phyloP scores from a whole-genome alignment of 306 rosid genomes.

The Cucurbita argyrosperma region DNA sequence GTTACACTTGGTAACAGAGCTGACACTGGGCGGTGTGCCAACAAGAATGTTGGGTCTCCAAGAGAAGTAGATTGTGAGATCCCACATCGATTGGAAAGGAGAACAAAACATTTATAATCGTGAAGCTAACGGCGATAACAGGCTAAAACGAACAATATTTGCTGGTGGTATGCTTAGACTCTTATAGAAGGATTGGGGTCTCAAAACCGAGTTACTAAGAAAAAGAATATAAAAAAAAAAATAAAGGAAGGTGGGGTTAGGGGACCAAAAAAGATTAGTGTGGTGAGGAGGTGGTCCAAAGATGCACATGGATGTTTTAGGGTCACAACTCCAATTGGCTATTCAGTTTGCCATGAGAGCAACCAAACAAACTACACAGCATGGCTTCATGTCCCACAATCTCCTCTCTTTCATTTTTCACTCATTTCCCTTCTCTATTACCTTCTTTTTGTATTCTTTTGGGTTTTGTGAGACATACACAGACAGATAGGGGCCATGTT shows the following conservation, averaged over 20 bases:
- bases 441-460: not conserved
- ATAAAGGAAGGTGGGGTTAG: not conserved
- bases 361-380: constrained; percentile 2
- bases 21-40: no score
- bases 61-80: no score
- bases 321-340: not conserved
- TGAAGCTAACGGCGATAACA: no score
- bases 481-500: not conserved
- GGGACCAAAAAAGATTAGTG: not conserved
- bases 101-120: no score
- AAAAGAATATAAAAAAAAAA: not conserved
- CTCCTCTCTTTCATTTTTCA: not conserved
- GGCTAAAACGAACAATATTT: no score
- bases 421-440: not conserved
- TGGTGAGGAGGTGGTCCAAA: constrained; percentile 2
- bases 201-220: not conserved
- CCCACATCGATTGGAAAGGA: no score
- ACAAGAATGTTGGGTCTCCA: no score
- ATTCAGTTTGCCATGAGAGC: not conserved
- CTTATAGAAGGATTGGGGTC: not conserved
- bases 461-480: not conserved
- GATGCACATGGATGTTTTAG: not conserved
- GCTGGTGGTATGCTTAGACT: no score
- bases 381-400: constrained; percentile 1
- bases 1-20: no score